Evolutionary conservation across 306 rosid genomes (phyloP), one percentile per base, ranked within the genome.

Genomic region (Vicia faba): DNA sequence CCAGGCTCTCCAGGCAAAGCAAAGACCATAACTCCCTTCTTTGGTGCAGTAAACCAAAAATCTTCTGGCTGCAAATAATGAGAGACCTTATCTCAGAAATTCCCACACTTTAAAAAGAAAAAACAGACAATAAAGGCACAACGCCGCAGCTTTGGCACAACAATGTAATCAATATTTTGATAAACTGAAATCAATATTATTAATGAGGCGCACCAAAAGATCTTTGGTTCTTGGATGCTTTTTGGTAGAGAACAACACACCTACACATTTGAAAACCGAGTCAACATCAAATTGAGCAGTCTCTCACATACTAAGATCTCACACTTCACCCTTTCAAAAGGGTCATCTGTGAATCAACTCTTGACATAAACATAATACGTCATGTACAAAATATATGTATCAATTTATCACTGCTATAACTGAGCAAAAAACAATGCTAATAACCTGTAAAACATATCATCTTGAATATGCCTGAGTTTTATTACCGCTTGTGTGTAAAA

Each of bases 1-100:
- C 99, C 99, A 18, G 96, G 97, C 76, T 95, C 97, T 79, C 99
- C 99, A 2, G 96, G 99, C 79, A 90, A 75, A 5, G 95, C 97
- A 75, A 95, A 95, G 73, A 95, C 99, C 96, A 95, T 90, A 56
- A 90, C 88, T 66, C 99, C 97, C 82, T 95, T 90, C 87, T 95
- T 95, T 53, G 99, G 96, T 4, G 99, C 97, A 81, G 86, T 78
- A 73, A 90, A 95, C 97, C 96, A 95, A 86, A 77, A 85, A 75
- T 90, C 99, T 74, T 95, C 97, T 14, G 97, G 87, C 99, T 95
- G 87, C 79, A 68, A 51, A 54, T 73, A 56, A 41, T 56, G 43
- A 53, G 43, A 53, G 26, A 64, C 8, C 6, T 51, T 8, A 69
- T 73, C 70, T 72, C 10, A 69, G 48, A 79, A 72, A 60, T 72